Evolutionary conservation across 2,329 filamentous ascomycete species (phyloP), one percentile per base, ranked within the genome.

Genomic region (Pseudocercospora eumusae): DNA sequence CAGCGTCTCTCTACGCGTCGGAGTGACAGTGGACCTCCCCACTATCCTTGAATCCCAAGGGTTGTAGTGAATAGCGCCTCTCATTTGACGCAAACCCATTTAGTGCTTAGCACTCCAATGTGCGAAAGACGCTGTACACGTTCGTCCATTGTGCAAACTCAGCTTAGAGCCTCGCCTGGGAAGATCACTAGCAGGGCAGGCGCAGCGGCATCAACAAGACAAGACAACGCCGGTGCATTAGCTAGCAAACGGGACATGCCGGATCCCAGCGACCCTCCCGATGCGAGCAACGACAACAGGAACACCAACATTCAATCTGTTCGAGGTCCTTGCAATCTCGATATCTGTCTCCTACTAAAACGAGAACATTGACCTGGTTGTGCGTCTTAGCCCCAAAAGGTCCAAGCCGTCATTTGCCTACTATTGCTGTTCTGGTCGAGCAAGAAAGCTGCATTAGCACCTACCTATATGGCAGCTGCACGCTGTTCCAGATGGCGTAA

Each of bases 381-480:
- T 47, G 9, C 44, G 18, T 8, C 44, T 21, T 47, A 21, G 44
- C 36, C 15, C 36, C 36, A 40, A 47, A 47, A 21, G 8, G 44
- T 15, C 21, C 15, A 44, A 21, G 49, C 60, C 60, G 60, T 58
- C 60, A 62, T 28, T 59, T 42, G 60, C 60, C 60, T 62, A 57
- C 40, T 23, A 9, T 44, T 62, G 20, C 60, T 50, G 11, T 47
- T 49, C 40, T 49, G 28, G 20, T 44, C 59, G 18, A 47, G 18
- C 18, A 25, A 47, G 44, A 20, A 21, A 47, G 18, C 42, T 47
- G 44, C 44, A 47, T 47, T 21, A 47, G 44, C 44, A 47, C 44
- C 44, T 13, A 47, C 44, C 44, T 13, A 25, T 25, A 18, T 47
- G 18, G 13, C 9, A 47, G 44, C 44, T 47, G 44, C 44, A 47